Base-by-base conservation (phyloP, 495 filamentous ascomycete species). In the Astrocystis sublimbata region DNA sequence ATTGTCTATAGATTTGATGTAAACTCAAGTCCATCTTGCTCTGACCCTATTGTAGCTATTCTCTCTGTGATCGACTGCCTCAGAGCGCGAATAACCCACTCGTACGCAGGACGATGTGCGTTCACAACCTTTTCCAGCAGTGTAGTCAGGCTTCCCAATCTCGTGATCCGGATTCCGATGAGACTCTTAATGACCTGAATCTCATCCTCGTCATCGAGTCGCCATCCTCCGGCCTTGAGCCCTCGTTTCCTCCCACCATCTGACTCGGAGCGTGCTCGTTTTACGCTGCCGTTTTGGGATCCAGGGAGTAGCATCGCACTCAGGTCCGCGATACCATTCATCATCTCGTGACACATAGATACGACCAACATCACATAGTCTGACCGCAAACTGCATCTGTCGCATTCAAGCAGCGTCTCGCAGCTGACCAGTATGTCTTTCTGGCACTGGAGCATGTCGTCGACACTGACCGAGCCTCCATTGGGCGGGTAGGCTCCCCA, bases 261-360 rank as follows among this genome's bases (percentile, higher is more conserved):
- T 12, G 50, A 36, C n/a, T 53, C 50, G 7, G 50, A 53, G 3
- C 50, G 31, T 12, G 50, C 5, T 24, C 50, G 35, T 36, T 53
- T 53, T 19, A 19, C 21, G 7, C 50, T 53, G 9, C 31, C 31
- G 30, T 6, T 15, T 17, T 53, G 30, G 12, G n/a, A 21, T 23
- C 31, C 50, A 3, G 50, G 31, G 4, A 36, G 10, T 23, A 53
- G 6, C 50, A 38, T 53, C 3, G 30, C 13, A 23, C 31, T 53
- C 9, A 53, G 7, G 9, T 53, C 50, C 5, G 15, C 31, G 8
- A 53, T 53, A 4, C 31, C 50, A 36, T 36, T 38, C 31, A 53
- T 53, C 50, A 53, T 53, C 50, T 53, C 50, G 31, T 23, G 31
- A 31, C 50, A 53, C 50, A 53, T 53, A 10, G 50, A 53, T 5